Conservation (phyloP, 2,329 filamentous ascomycete genomes). For the Colletotrichum salicis region DNA sequence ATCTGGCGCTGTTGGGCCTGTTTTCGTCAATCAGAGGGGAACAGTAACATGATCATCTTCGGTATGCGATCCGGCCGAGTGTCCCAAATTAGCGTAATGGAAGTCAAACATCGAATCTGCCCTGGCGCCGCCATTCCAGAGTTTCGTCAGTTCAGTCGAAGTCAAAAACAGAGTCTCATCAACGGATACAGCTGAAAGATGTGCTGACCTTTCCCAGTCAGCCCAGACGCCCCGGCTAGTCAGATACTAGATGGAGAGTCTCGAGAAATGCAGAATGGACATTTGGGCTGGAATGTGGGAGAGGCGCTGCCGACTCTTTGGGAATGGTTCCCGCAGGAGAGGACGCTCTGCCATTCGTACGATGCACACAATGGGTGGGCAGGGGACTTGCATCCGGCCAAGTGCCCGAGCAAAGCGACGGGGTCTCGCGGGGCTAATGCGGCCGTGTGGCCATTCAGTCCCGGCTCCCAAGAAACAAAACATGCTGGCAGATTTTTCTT, state of each 20-base stretch:
- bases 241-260: background rate
- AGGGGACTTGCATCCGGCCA: constrained; percentile 9
- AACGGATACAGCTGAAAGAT: background rate
- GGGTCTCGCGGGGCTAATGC: background rate
- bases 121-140: background rate
- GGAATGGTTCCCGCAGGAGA: constrained; percentile 19
- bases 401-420: background rate
- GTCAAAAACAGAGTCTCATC: background rate
- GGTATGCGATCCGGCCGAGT: background rate
- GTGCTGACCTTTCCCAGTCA: background rate
- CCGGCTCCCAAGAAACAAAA: background rate
- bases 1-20: background rate
- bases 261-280: background rate
- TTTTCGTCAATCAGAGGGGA: background rate
- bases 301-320: constrained; percentile 4
- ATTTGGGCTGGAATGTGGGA: constrained; percentile 21
- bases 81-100: background rate
- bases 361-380: background rate
- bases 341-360: constrained; percentile 13
- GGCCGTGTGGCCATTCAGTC: background rate
- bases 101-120: background rate
- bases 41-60: background rate
- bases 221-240: background rate
- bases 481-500: background rate
- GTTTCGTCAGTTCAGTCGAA: background rate